Conservation (phyloP, 2,329 filamentous ascomycete genomes). For the Pseudocercospora crystallina region DNA sequence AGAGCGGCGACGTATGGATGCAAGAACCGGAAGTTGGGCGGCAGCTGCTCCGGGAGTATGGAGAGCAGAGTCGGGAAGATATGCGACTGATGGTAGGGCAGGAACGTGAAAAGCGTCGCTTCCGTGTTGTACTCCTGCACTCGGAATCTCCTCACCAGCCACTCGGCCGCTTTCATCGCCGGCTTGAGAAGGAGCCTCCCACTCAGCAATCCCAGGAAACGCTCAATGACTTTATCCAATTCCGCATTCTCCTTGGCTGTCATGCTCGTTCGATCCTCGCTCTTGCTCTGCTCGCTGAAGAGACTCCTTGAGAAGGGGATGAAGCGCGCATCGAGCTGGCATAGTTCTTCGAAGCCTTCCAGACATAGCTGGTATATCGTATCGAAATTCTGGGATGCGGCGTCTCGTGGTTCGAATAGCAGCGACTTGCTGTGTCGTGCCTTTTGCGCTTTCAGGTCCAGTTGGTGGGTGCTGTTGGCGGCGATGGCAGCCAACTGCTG, state of each 20-base stretch:
- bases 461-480: constrained; percentile 81
- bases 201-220: constrained; percentile 78
- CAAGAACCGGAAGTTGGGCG: constrained; percentile 77
- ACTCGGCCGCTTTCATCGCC: constrained; percentile 88
- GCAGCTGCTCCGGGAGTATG: constrained; percentile 75
- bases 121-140: constrained; percentile 89
- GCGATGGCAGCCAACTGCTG: constrained; percentile 93
- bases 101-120: constrained; percentile 75
- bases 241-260: constrained; percentile 77
- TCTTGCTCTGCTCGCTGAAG: constrained; percentile 91
- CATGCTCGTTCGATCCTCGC: constrained; percentile 83
- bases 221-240: constrained; percentile 73
- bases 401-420: constrained; percentile 84
- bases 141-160: constrained; percentile 89
- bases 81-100: constrained; percentile 86
- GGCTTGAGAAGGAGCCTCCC: constrained; percentile 78
- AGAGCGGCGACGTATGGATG: constrained; percentile 79
- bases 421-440: constrained; percentile 89
- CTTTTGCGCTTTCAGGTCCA: constrained; percentile 92
- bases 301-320: constrained; percentile 70
- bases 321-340: constrained; percentile 80
- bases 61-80: constrained; percentile 84
- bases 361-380: constrained; percentile 82
- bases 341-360: constrained; percentile 89
- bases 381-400: constrained; percentile 85